phyloP scores from a whole-genome alignment of 371 early-diverging fungal species.

The Blakeslea trispora region DNA sequence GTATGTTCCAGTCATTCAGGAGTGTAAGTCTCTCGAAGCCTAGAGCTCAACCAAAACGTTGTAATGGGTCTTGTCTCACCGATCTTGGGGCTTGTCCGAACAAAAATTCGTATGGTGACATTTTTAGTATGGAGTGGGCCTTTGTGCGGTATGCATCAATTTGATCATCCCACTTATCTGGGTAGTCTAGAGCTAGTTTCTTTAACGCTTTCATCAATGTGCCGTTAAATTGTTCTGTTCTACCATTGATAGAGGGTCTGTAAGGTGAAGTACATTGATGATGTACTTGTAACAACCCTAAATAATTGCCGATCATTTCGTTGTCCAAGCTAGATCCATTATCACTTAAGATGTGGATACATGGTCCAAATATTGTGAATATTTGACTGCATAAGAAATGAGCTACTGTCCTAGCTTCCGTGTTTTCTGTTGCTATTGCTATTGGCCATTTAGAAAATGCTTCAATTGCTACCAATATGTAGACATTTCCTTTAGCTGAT shows the following conservation, averaged over 20 bases:
- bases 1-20: neutral
- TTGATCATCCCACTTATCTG: slow-evolving; percentile 6
- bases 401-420: slow-evolving; percentile 6
- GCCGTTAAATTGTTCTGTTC: slow-evolving; percentile 7
- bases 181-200: neutral
- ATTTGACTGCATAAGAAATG: slow-evolving; percentile 24
- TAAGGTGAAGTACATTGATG: slow-evolving; percentile 9
- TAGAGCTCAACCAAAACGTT: neutral
- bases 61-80: neutral
- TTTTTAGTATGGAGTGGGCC: neutral
- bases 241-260: slow-evolving; percentile 5
- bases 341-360: slow-evolving; percentile 3
- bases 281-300: neutral
- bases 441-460: slow-evolving; percentile 9
- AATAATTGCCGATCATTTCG: neutral
- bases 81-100: neutral
- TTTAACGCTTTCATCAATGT: neutral
- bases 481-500: neutral
- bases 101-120: slow-evolving; percentile 9
- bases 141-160: slow-evolving; percentile 13
- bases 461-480: slow-evolving; percentile 4
- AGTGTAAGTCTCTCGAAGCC: neutral
- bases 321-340: slow-evolving; percentile 1
- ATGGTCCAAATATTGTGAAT: slow-evolving; percentile 9
- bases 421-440: too few relatives aligned